Conservation (phyloP, 2,329 filamentous ascomycete genomes). For the Pseudogymnoascus sp. region DNA sequence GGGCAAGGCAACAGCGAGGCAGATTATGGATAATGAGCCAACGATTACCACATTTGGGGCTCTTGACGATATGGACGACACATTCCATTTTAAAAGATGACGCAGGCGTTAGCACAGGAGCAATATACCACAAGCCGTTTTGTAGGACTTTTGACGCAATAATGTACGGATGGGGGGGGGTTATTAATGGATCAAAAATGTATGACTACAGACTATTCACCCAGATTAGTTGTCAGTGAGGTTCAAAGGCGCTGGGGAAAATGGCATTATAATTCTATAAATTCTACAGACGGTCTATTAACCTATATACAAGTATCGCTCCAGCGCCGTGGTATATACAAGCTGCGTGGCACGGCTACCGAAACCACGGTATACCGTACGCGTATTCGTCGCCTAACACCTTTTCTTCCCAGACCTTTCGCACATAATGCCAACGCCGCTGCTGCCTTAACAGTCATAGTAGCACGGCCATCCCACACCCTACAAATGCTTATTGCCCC, state of each 20-base stretch:
- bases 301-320: not conserved
- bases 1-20: slow-evolving; percentile 15
- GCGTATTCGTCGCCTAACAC: not conserved
- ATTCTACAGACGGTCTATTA: not conserved
- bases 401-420: not conserved
- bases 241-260: not conserved
- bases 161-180: not conserved
- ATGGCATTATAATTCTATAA: not conserved
- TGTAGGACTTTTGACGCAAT: not conserved
- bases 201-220: not conserved
- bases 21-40: slow-evolving; percentile 10
- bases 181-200: not conserved
- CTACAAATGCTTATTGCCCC: not conserved
- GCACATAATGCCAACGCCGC: not conserved
- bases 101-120: not conserved
- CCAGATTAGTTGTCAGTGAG: not conserved
- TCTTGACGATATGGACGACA: slow-evolving; percentile 40
- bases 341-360: not conserved
- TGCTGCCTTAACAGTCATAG: not conserved
- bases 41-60: slow-evolving; percentile 25
- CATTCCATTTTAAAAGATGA: slow-evolving; percentile 36
- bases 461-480: not conserved
- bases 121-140: not conserved
- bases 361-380: not conserved
- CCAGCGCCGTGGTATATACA: not conserved